phyloP scores from a whole-genome alignment of 805 yeast species.

The Spathaspora boniae region DNA sequence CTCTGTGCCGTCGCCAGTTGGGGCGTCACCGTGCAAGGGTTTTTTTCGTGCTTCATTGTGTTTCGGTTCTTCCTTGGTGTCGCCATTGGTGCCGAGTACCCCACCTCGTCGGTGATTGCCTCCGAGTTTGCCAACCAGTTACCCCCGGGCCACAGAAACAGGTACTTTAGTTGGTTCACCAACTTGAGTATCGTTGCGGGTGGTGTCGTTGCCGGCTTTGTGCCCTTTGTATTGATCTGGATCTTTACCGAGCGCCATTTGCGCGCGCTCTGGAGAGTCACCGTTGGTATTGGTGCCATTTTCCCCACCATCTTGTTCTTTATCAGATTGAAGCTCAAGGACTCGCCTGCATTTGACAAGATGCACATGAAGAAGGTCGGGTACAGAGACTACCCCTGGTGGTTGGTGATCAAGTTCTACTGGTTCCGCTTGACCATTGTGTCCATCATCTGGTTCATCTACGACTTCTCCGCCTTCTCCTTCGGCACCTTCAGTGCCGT shows the following conservation, averaged over 20 bases:
- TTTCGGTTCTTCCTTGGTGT: constrained; percentile 86
- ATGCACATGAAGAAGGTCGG: constrained; percentile 60
- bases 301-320: constrained; percentile 78
- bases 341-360: constrained; percentile 68
- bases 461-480: constrained; percentile 84
- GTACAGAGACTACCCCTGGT: constrained; percentile 51
- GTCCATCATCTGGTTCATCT: constrained; percentile 83
- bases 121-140: constrained; percentile 83
- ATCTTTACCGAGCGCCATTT: constrained; percentile 70
- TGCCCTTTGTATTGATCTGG: constrained; percentile 82
- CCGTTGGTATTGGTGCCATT: constrained; percentile 86
- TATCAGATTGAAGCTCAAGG: constrained; percentile 71
- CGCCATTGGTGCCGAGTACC: constrained; percentile 94
- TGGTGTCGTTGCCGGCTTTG: constrained; percentile 78
- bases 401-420: constrained; percentile 70
- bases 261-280: constrained; percentile 86
- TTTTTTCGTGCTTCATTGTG: constrained; percentile 79
- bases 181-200: constrained; percentile 85
- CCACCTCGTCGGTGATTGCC: constrained; percentile 89
- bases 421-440: constrained; percentile 76
- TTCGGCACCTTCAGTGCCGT: constrained; percentile 80
- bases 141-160: constrained; percentile 80
- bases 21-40: constrained; percentile 75
- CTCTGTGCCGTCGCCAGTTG: constrained; percentile 76
- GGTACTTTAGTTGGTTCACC: constrained; percentile 88